These are phyloP conservation scores for Mucuna pruriens DNA, from an alignment of 306 rosid genomes.

Conservation along the genomic window DNA sequence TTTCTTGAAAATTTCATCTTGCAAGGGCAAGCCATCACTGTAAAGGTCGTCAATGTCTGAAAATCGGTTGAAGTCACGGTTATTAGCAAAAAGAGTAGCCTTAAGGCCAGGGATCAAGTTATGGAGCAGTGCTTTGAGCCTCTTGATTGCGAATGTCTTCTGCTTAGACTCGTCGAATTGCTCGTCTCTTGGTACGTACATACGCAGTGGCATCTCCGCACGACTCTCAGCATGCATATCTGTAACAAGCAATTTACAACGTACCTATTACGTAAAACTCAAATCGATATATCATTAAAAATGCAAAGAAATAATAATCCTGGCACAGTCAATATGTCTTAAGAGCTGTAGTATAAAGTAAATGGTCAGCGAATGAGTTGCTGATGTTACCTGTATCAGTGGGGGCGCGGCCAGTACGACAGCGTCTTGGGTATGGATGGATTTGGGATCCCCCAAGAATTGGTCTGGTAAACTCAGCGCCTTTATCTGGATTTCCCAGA, in stretches of 20 bases:
- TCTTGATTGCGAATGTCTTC: conserved; percentile 63
- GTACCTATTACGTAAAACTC: background rate
- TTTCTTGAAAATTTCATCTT: conserved; percentile 63
- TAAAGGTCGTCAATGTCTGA: conserved; percentile 76
- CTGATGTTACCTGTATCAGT: conserved; percentile 55
- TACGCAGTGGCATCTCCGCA: conserved; percentile 71
- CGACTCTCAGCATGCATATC: conserved; percentile 75
- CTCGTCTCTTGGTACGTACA: conserved; percentile 88
- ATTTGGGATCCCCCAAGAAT: conserved; percentile 59
- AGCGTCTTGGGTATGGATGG: conserved; percentile 77
- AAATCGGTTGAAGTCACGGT: conserved; percentile 65
- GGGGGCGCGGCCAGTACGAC: conserved; percentile 85
- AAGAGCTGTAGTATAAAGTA: background rate
- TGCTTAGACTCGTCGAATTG: conserved; percentile 80
- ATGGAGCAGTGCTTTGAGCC: conserved; percentile 79
- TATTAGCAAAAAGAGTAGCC: conserved; percentile 63
- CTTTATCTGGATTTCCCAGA: conserved; percentile 88
- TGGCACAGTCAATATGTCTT: background rate
- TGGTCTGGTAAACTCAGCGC: conserved; percentile 64
- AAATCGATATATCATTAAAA: background rate
- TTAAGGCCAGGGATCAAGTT: conserved; percentile 72
- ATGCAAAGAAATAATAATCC: background rate
- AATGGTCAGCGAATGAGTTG: background rate
- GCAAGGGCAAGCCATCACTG: conserved; percentile 63
- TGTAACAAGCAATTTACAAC: conserved; percentile 17